Evolutionary conservation across 345 rosid species (phyloP), one percentile per base, ranked within the genome.

Genomic region (Hypericum perforatum): DNA sequence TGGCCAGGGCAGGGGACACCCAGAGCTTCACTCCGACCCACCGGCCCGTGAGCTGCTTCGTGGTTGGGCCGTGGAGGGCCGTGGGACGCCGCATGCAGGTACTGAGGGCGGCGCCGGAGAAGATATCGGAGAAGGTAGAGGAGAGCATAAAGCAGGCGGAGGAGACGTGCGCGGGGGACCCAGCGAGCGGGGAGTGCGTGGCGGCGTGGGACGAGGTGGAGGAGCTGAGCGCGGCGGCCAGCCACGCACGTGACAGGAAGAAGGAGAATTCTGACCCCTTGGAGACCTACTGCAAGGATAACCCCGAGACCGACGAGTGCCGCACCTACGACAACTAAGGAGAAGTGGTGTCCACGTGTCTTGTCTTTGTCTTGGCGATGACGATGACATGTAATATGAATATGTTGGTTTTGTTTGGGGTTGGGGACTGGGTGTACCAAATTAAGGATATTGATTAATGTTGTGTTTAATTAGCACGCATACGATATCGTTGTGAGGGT

Each of bases 151-250:
- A 82, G 69, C 59, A 63, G 6, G 98, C 96, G 6, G 78, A 92
- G 81, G 88, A 75, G 70, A 48, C 73, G 10, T 92, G 98, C 74
- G 58, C 85, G 0, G 88, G 57, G 7, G 80, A 92, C 66, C 94
- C 98, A 5, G 82, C 65, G 40, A 92, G 96, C 70, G 96, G 94
- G 0, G 98, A 88, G 78, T 92, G 97, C 56, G 94, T 73, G 51
- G 96, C 98, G 11, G 96, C 98, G 38, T 92, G 98, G 98, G 98
- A 92, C 60, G 96, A 88, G 73, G 98, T 92, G 66, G 97, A 92
- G 78, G 98, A 92, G 85, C 80, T 92, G 67, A 92, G 97, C 57
- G 98, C 98, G 8, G 98, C 95, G 6, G 97, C 89, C 5, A 85
- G 98, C 78, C 96, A 92, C 60, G 94, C 90, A 0, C 67, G 88